These are phyloP conservation scores for Fagus sylvatica DNA, from an alignment of 306 rosid species.

Conservation along the genomic window DNA sequence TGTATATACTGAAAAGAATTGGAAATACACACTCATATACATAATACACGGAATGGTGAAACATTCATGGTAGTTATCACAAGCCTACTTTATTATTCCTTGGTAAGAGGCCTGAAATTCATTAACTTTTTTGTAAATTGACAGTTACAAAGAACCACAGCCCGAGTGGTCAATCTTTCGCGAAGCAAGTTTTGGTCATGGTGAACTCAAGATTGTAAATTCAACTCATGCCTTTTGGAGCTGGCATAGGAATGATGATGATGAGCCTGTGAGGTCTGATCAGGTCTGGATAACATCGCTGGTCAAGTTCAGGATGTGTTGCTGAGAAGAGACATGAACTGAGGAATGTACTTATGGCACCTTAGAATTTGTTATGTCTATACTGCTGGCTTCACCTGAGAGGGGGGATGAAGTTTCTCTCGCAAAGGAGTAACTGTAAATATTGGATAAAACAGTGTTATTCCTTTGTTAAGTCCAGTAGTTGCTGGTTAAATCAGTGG, in stretches of 20 bases:
- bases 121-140: conserved; percentile 13
- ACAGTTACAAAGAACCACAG: conserved; percentile 66
- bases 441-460: background rate
- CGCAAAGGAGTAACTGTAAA: background rate
- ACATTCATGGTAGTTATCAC: background rate
- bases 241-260: conserved; percentile 95
- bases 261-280: conserved; percentile 84
- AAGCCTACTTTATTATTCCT: background rate
- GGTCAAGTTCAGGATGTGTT: conserved; percentile 58
- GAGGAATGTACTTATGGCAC: conserved; percentile 48
- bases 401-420: background rate
- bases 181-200: conserved; percentile 93
- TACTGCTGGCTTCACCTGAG: conserved; percentile 7
- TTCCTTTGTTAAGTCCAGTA: background rate
- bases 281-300: conserved; percentile 81
- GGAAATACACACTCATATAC: background rate
- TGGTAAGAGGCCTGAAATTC: background rate
- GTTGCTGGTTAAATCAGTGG: background rate
- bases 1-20: background rate
- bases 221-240: conserved; percentile 85
- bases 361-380: conserved; percentile 19
- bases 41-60: background rate
- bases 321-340: conserved; percentile 46
- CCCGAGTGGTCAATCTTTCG: conserved; percentile 91
- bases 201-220: conserved; percentile 73